Evolutionary conservation across 257 asterid species (phyloP).

Genomic region (Pogostemon cablin): DNA sequence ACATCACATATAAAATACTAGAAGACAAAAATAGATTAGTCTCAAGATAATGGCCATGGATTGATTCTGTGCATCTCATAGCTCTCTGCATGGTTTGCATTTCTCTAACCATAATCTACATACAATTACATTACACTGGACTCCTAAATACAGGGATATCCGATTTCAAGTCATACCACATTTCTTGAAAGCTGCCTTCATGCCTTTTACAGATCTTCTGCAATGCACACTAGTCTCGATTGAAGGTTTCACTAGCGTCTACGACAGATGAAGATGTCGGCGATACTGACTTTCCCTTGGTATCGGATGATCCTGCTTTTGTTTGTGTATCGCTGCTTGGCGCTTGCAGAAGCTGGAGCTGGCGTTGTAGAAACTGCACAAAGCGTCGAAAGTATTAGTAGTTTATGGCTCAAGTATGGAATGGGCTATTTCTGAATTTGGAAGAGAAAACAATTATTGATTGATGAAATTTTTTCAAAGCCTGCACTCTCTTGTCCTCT

Average conservation of each 20-base stretch:
- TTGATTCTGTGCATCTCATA: not conserved
- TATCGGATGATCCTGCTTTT: constrained; percentile 43
- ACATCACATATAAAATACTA: too few species aligned
- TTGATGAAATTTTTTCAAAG: too few species aligned
- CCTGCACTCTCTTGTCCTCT: too few species aligned
- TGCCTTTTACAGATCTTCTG: constrained; percentile 9
- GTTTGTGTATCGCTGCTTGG: constrained; percentile 36
- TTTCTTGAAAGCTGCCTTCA: not conserved
- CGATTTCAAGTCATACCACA: not conserved
- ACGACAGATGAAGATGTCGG: constrained; percentile 47
- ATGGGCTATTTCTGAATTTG: not conserved
- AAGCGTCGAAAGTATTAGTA: not conserved
- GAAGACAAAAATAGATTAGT: too few species aligned
- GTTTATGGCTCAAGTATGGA: not conserved
- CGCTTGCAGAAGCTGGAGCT: constrained; percentile 62
- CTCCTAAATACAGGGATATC: not conserved
- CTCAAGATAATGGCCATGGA: not conserved
- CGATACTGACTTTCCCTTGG: constrained; percentile 57
- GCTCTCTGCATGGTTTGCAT: not conserved
- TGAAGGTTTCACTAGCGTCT: constrained; percentile 35
- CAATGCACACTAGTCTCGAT: constrained; percentile 30
- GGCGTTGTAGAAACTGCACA: constrained; percentile 62
- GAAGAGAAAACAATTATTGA: too few species aligned
- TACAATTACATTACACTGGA: constrained; percentile 20
- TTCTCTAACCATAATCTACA: constrained; percentile 12